Evolutionary conservation across 495 filamentous ascomycete genomes (phyloP).

Genomic region (Penicillium ucsense): DNA sequence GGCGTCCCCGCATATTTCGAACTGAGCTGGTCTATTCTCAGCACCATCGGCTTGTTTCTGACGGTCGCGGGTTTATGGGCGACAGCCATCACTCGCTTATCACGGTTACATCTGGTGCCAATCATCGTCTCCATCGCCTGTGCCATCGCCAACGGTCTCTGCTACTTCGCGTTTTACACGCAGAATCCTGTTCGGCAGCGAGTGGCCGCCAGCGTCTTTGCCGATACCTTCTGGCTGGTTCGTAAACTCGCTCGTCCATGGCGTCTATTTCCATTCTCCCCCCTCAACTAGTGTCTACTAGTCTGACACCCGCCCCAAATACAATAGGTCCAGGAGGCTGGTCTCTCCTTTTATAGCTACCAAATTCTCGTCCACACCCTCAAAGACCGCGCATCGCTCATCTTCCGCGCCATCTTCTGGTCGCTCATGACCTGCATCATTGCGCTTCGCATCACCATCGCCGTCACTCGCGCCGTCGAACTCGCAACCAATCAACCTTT

Average conservation of each 20-base stretch:
- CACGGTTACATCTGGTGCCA: neutral
- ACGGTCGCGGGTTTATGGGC: neutral
- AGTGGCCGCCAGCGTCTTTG: neutral
- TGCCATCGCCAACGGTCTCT: neutral
- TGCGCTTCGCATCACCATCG: neutral
- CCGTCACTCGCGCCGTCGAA: neutral
- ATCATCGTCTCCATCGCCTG: neutral
- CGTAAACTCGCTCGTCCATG: neutral
- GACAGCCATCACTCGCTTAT: neutral
- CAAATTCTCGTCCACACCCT: slow-evolving; percentile 1
- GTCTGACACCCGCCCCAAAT: neutral
- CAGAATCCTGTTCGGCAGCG: neutral
- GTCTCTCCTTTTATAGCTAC: neutral
- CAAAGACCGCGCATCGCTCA: neutral
- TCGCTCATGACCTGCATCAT: neutral
- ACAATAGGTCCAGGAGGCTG: neutral
- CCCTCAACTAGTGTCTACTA: no score
- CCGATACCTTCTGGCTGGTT: neutral
- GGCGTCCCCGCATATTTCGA: slow-evolving; percentile 1
- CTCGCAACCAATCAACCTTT: neutral
- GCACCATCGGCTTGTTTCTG: neutral
- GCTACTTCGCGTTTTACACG: neutral
- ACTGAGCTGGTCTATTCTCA: neutral
- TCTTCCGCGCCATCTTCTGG: neutral
- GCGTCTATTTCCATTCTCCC: no score